phyloP scores from a whole-genome alignment of 139 green algal species.

The Micromonas commoda region DNA sequence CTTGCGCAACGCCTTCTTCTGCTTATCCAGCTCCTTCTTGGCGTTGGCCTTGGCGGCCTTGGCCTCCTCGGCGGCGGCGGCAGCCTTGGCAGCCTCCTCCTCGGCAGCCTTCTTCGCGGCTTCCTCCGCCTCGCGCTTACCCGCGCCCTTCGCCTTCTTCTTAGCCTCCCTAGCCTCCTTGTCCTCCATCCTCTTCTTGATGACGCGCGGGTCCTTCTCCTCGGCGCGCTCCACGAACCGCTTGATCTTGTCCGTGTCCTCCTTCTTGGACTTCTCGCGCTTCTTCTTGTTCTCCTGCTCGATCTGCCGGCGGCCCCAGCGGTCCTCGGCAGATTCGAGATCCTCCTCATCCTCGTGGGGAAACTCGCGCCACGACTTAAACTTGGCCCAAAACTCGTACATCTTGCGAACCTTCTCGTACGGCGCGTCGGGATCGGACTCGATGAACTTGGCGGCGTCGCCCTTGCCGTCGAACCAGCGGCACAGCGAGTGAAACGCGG shows the following conservation, averaged over 20 bases:
- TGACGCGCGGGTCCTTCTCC: slow-evolving; percentile 18
- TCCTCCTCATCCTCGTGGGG: slow-evolving; percentile 28
- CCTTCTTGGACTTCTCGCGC: slow-evolving; percentile 28
- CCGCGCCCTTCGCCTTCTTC: neutral
- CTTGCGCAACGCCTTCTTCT: slow-evolving; percentile 22
- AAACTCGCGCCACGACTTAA: slow-evolving; percentile 31
- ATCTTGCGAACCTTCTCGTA: slow-evolving; percentile 18
- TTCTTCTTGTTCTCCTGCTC: slow-evolving; percentile 18
- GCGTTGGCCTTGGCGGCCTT: slow-evolving; percentile 1
- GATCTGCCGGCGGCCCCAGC: slow-evolving; percentile 9
- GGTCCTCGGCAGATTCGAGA: slow-evolving; percentile 14
- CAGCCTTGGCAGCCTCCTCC: slow-evolving; percentile 9
- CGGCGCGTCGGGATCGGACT: neutral
- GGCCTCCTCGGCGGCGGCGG: neutral
- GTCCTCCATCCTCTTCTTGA: slow-evolving; percentile 15
- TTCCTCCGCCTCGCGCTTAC: slow-evolving; percentile 7
- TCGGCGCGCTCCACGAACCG: slow-evolving; percentile 23
- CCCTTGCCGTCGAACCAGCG: slow-evolving; percentile 7
- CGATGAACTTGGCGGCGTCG: neutral
- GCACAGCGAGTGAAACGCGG: slow-evolving; percentile 8
- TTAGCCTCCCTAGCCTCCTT: slow-evolving; percentile 17
- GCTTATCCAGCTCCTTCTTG: slow-evolving; percentile 21
- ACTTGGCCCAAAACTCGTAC: slow-evolving; percentile 31
- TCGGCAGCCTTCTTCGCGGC: slow-evolving; percentile 5
- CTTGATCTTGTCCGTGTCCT: slow-evolving; percentile 16